Base-by-base conservation (phyloP, 2,329 filamentous ascomycete species). In the Epichloe typhina region DNA sequence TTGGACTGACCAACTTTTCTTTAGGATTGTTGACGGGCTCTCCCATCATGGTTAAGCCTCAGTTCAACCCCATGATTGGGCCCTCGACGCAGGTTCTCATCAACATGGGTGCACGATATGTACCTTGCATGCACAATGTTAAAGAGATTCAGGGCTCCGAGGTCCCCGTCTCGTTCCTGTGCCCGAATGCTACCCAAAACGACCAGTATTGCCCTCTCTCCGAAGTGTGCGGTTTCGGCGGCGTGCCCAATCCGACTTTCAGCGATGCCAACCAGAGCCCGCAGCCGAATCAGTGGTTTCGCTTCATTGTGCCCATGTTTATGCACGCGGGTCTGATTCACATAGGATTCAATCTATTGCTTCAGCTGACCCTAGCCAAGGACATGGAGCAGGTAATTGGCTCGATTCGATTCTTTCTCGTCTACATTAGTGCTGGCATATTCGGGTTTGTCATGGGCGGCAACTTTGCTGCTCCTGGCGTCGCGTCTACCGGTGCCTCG, bases 21-120 rank as follows among this genome's bases (percentile, higher is more conserved):
- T 42, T 12, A 89, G 86, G 76, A 49, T 75, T 84, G 58, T 70
- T 90, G 33, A 96, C 91, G 1, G 86, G 86, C 50, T 84, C 84
- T 23, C 78, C 84, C 19, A 88, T 88, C 62, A 78, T 82, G 70
- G 90, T 82, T 49, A 79, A 91, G 51, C 93, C 93, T 1, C 77
- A 76, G 15, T 95, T 98, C 72, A 98, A 97, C 69, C 86, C 87
- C 52, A 95, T 98, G 88, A 95, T 98, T 62, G 93, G 93, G 0
- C 93, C 93, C 1, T 95, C 90, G 5, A 79, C 83, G 1, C 88
- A 88, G 58, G 81, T 97, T 23, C 80, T 95, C 60, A 95, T 97
- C 72, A 95, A 95, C 67, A 95, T 98, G 88, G 93, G 93, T 52
- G 88, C 90, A 40, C 83, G 93, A 54, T 98, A 87, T 64, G 80